A percentile compares a stretch with the other conserved stretches of the same genome.
These are phyloP conservation scores for Aphanoascus verrucosus DNA, from an alignment of 2,329 filamentous ascomycete species.

Conservation along the genomic window DNA sequence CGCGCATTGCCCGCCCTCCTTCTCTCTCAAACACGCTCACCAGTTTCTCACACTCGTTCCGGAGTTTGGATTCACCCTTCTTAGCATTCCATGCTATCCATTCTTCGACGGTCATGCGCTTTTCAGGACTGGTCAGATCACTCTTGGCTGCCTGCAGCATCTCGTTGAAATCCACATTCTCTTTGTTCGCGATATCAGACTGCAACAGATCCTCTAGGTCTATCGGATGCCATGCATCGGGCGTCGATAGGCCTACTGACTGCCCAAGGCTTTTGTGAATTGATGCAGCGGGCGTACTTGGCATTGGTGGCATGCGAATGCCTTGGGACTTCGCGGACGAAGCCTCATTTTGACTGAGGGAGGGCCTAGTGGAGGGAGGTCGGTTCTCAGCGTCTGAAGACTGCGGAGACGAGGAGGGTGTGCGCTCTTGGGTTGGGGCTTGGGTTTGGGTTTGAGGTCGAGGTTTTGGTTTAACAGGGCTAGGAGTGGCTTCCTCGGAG, in stretches of 20 bases:
- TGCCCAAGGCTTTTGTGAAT: constrained; percentile 49
- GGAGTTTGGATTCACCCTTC: constrained; percentile 67
- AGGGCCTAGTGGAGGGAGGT: constrained; percentile 56
- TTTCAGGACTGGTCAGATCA: constrained; percentile 63
- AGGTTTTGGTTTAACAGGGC: constrained; percentile 19
- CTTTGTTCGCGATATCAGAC: constrained; percentile 30
- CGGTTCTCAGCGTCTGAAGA: constrained; percentile 73
- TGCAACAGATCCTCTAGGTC: constrained; percentile 59
- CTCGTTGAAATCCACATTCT: constrained; percentile 41
- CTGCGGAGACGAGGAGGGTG: constrained; percentile 59
- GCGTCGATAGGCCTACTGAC: constrained; percentile 44
- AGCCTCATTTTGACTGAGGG: constrained; percentile 34
- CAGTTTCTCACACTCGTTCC: constrained; percentile 69
- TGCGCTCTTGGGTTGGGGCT: constrained; percentile 23
- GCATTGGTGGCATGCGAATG: constrained; percentile 34
- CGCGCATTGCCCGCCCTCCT: constrained; percentile 64
- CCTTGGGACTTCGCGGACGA: constrained; percentile 29
- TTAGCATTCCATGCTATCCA: constrained; percentile 79
- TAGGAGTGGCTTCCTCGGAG: neutral
- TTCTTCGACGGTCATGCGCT: constrained; percentile 83
- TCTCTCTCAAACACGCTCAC: constrained; percentile 76
- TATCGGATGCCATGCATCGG: constrained; percentile 57
- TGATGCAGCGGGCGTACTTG: constrained; percentile 39
- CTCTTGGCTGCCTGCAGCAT: constrained; percentile 45
- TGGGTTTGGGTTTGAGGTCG: constrained; percentile 28